phyloP scores from a whole-genome alignment of 2,329 filamentous ascomycete species.

The Apiospora koreana region DNA sequence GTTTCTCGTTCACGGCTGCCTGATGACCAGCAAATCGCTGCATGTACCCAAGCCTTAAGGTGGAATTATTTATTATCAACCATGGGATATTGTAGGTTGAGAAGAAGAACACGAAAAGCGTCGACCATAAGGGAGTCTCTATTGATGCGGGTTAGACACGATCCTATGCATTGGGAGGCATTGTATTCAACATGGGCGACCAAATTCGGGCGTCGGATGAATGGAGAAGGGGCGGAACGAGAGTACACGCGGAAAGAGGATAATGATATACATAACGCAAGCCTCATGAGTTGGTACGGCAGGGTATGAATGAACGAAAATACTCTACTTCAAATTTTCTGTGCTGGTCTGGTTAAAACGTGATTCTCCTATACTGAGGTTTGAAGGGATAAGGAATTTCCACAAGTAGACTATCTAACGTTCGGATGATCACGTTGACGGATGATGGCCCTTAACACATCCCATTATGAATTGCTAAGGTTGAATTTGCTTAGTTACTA shows the following conservation, averaged over 20 bases:
- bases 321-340: not conserved
- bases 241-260: not conserved
- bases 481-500: not conserved
- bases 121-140: not conserved
- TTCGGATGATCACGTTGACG: not conserved
- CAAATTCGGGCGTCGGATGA: not conserved
- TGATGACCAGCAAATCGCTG: constrained; percentile 95
- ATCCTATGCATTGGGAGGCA: not conserved
- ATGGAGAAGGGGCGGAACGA: not conserved
- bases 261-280: not conserved
- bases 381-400: not conserved
- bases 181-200: not conserved
- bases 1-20: constrained; percentile 85
- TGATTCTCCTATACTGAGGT: not conserved
- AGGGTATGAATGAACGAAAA: not conserved
- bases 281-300: not conserved
- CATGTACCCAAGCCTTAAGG: constrained; percentile 84
- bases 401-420: not conserved
- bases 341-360: too few species aligned
- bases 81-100: not conserved
- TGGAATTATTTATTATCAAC: not conserved
- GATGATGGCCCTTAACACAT: not conserved
- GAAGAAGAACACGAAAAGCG: not conserved
- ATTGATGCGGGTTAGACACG: not conserved
- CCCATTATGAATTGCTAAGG: not conserved